Conservation (phyloP, 1,284 basidiomycete species). For the Inonotus obliquus region DNA sequence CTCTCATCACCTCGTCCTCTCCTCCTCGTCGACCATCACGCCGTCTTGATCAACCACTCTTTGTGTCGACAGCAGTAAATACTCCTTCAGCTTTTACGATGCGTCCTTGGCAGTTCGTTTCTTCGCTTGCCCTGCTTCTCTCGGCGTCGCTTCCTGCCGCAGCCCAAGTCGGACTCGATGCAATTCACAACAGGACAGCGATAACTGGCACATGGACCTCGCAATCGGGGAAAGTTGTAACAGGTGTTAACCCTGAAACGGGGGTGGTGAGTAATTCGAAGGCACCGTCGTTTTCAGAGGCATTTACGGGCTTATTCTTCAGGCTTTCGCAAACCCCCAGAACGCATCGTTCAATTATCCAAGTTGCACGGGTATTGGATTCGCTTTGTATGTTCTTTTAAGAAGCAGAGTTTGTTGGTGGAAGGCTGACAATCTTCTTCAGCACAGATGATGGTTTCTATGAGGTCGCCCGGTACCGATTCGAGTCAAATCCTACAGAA, state of each 20-base stretch:
- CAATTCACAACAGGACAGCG: conserved; percentile 54
- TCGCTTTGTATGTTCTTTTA: conserved; percentile 70
- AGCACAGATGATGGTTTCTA: conserved; percentile 64
- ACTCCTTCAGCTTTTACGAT: not conserved
- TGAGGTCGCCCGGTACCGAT: conserved; percentile 86
- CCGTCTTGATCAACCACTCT: not conserved
- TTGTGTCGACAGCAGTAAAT: not conserved
- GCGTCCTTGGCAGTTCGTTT: conserved; percentile 4
- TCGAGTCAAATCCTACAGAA: conserved; percentile 70
- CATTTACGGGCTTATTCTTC: conserved; percentile 9
- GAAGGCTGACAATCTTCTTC: conserved; percentile 6
- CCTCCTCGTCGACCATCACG: not conserved
- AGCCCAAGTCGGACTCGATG: conserved; percentile 32
- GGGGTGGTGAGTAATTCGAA: not conserved
- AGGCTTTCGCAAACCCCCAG: conserved; percentile 82
- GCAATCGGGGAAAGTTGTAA: conserved; percentile 69
- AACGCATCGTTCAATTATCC: conserved; percentile 82
- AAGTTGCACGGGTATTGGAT: conserved; percentile 75
- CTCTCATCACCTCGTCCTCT: not conserved
- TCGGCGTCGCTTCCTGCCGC: conserved; percentile 32
- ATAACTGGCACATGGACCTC: conserved; percentile 84
- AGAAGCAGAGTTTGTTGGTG: not conserved
- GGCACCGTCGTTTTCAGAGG: not conserved
- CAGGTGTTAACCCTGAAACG: conserved; percentile 69
- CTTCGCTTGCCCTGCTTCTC: conserved; percentile 35